phyloP scores from a whole-genome alignment of 306 rosid genomes.

The Ormosia semicastrata region DNA sequence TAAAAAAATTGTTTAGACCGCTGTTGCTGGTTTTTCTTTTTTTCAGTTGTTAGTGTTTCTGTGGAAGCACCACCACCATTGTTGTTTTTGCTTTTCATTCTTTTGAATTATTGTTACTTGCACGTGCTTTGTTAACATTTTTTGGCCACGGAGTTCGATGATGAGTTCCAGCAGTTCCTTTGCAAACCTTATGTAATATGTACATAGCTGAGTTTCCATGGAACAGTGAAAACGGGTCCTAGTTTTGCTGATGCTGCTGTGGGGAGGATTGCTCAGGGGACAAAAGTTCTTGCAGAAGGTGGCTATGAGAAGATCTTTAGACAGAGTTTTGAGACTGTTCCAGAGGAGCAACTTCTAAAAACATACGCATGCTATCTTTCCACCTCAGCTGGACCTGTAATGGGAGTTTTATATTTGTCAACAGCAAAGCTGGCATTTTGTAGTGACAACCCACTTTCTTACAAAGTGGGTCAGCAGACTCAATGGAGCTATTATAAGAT shows the following conservation, averaged over 20 bases:
- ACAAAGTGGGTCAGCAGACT: conserved; percentile 60
- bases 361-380: conserved; percentile 89
- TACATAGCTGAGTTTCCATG: conserved; percentile 13
- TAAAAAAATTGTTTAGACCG: too few relatives aligned
- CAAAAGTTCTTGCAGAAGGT: conserved; percentile 97
- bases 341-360: conserved; percentile 80
- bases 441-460: conserved; percentile 89
- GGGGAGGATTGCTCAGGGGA: conserved; percentile 92
- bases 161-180: conserved; percentile 6
- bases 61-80: too few relatives aligned
- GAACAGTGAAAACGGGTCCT: conserved; percentile 93
- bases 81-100: too few relatives aligned
- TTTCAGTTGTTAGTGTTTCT: too few relatives aligned
- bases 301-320: conserved; percentile 94
- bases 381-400: conserved; percentile 98
- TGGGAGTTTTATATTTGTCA: conserved; percentile 87
- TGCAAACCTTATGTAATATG: background rate
- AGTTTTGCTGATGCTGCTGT: conserved; percentile 98
- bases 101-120: too few relatives aligned
- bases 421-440: conserved; percentile 89
- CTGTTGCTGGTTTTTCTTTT: too few relatives aligned
- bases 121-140: too few relatives aligned
- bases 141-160: background rate
- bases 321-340: conserved; percentile 73
- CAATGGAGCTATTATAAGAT: conserved; percentile 97